Conservation (phyloP, 495 filamentous ascomycete species). For the Penicillium riverlandense region DNA sequence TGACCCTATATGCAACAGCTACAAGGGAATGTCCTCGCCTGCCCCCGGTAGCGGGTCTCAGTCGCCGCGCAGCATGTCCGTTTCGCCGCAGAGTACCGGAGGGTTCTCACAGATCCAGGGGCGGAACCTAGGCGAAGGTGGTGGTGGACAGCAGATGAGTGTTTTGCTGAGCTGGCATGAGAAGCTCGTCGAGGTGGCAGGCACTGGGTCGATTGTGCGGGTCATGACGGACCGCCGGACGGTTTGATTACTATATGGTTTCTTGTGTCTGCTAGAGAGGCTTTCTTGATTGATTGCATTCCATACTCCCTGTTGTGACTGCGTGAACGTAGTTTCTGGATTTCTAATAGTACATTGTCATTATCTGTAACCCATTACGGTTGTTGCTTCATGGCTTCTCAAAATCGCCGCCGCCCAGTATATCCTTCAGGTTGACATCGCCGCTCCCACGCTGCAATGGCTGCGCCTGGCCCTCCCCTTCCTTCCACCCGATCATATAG, state of each 20-base stretch:
- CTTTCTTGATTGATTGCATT: constrained; percentile 14
- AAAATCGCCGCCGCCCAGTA: constrained; percentile 57
- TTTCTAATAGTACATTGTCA: constrained; percentile 13
- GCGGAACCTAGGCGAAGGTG: constrained; percentile 62
- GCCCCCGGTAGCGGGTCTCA: constrained; percentile 25
- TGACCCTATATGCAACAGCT: constrained; percentile 34
- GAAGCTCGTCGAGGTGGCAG: constrained; percentile 86
- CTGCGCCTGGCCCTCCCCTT: constrained; percentile 66
- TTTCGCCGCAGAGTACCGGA: constrained; percentile 73
- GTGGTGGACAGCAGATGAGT: constrained; percentile 82
- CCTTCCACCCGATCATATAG: constrained; percentile 98
- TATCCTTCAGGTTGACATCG: constrained; percentile 73
- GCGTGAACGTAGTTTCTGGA: constrained; percentile 19
- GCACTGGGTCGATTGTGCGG: constrained; percentile 77
- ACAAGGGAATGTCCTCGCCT: constrained; percentile 73
- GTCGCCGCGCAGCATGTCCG: constrained; percentile 39
- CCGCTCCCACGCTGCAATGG: constrained; percentile 79
- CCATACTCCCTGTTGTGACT: constrained; percentile 12
- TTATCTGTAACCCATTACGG: constrained; percentile 18
- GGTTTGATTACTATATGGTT: constrained; percentile 47
- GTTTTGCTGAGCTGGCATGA: constrained; percentile 93
- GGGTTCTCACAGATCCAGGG: constrained; percentile 75
- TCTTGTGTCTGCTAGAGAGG: constrained; percentile 15
- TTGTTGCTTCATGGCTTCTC: constrained; percentile 17
- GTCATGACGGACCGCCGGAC: constrained; percentile 90